Percentiles rank a stretch among this genome's conserved stretches.
These are phyloP conservation scores for Thelephora terrestris DNA, from an alignment of 1,284 basidiomycete species.

Conservation along the genomic window DNA sequence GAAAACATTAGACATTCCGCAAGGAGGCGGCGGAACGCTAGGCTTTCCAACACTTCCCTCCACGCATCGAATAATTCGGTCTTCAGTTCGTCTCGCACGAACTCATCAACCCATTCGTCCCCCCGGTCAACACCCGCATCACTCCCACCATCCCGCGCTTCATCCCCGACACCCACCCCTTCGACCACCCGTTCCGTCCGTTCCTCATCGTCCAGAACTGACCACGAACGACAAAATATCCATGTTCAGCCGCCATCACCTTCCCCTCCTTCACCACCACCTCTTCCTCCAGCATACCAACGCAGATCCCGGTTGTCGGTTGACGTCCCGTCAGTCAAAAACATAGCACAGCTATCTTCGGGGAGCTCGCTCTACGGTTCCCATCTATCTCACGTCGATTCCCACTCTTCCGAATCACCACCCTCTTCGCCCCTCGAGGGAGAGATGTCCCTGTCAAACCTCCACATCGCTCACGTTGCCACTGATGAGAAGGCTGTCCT, in stretches of 20 bases:
- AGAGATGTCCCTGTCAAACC: constrained; percentile 4
- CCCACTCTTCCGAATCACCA: neutral
- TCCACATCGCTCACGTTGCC: constrained; percentile 51
- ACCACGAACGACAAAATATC: constrained; percentile 4
- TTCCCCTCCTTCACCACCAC: constrained; percentile 5
- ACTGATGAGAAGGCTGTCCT: constrained; percentile 64
- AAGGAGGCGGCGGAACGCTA: constrained; percentile 36
- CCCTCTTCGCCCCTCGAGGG: constrained; percentile 5
- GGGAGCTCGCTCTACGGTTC: constrained; percentile 3
- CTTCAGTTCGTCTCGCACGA: neutral
- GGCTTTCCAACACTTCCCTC: constrained; percentile 2
- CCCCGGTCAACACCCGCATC: neutral
- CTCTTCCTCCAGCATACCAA: constrained; percentile 12
- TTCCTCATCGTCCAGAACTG: constrained; percentile 5
- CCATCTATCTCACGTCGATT: neutral
- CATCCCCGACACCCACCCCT: constrained; percentile 1
- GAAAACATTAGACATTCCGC: constrained; percentile 44
- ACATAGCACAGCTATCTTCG: constrained; percentile 1
- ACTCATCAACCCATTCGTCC: neutral
- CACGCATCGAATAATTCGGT: neutral
- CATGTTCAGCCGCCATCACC: neutral
- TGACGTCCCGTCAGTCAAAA: constrained; percentile 1
- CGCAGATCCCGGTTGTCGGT: constrained; percentile 1
- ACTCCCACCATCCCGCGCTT: neutral
- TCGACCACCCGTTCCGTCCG: constrained; percentile 4